Evolutionary conservation across 192 early-diverging fungal genomes (phyloP).

Genomic region (Coemansia umbellata): DNA sequence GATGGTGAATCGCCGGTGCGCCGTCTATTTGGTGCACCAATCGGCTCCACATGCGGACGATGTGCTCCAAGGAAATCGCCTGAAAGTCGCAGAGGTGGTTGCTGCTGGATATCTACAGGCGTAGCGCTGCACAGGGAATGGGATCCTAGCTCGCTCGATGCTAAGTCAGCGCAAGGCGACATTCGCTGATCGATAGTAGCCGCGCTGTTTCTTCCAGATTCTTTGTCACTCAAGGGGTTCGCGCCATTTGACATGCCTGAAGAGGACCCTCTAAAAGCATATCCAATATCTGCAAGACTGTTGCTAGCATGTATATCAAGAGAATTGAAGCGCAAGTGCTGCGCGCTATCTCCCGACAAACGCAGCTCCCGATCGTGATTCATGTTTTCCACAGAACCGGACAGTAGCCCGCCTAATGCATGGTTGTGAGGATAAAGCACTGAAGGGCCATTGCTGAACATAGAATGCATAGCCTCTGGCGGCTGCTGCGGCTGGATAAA

Average conservation of each 20-base stretch:
- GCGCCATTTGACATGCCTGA: neutral
- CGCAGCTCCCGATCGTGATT: neutral
- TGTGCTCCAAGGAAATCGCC: constrained; percentile 25
- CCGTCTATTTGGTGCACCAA: constrained; percentile 31
- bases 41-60: constrained; percentile 36
- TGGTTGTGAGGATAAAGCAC: neutral
- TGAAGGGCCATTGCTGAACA: constrained; percentile 6
- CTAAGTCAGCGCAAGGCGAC: constrained; percentile 6
- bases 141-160: constrained; percentile 1
- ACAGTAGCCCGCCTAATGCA: constrained; percentile 1
- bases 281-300: neutral
- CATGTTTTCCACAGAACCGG: neutral
- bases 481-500: constrained; percentile 6
- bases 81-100: constrained; percentile 12
- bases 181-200: constrained; percentile 16
- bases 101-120: constrained; percentile 29
- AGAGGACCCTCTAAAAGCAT: neutral
- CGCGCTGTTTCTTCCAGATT: constrained; percentile 24
- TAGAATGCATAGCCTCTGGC: constrained; percentile 1
- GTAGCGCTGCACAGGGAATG: constrained; percentile 25
- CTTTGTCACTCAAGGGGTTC: neutral
- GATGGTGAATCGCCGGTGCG: constrained; percentile 13
- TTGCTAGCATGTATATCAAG: neutral
- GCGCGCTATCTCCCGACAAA: neutral
- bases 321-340: constrained; percentile 14